These are phyloP conservation scores for Cyberlindnera galapagoensis DNA, from an alignment of 805 yeast species.

Conservation along the genomic window DNA sequence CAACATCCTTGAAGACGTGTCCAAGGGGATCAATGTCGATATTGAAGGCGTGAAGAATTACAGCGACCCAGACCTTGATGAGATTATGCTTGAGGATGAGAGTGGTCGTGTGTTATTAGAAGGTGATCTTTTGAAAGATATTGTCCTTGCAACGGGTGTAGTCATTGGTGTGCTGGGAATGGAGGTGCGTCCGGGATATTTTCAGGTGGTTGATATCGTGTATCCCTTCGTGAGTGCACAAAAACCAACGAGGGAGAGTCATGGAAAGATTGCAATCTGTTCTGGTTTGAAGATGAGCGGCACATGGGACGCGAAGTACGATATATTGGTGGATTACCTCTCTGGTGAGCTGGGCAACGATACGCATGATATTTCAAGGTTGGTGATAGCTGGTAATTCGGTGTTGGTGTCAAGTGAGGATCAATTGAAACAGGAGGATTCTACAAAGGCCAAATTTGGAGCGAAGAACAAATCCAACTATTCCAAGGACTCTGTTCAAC, in stretches of 20 bases:
- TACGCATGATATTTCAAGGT: conserved; percentile 33
- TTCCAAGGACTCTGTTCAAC: conserved; percentile 39
- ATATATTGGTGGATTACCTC: conserved; percentile 61
- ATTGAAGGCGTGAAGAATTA: conserved; percentile 38
- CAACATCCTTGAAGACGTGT: conserved; percentile 76
- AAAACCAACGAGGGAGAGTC: conserved; percentile 17
- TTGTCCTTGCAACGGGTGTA: conserved; percentile 80
- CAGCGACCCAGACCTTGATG: conserved; percentile 49
- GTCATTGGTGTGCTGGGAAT: conserved; percentile 82
- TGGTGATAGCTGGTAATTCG: conserved; percentile 73
- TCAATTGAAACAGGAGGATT: conserved; percentile 16
- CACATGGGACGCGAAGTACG: conserved; percentile 38
- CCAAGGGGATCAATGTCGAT: conserved; percentile 40
- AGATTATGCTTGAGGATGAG: conserved; percentile 81
- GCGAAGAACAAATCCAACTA: conserved; percentile 48
- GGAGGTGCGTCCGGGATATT: conserved; percentile 76
- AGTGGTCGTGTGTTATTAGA: conserved; percentile 77
- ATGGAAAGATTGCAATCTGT: conserved; percentile 53
- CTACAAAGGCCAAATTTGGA: conserved; percentile 32
- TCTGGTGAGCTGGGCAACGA: conserved; percentile 57
- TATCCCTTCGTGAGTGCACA: conserved; percentile 67
- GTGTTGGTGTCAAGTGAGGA: conserved; percentile 24
- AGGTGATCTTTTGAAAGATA: conserved; percentile 47
- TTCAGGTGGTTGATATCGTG: conserved; percentile 74
- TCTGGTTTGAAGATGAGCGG: conserved; percentile 68